These are phyloP conservation scores for Diaporthe helianthi DNA, from an alignment of 2,329 filamentous ascomycete genomes.

Conservation along the genomic window DNA sequence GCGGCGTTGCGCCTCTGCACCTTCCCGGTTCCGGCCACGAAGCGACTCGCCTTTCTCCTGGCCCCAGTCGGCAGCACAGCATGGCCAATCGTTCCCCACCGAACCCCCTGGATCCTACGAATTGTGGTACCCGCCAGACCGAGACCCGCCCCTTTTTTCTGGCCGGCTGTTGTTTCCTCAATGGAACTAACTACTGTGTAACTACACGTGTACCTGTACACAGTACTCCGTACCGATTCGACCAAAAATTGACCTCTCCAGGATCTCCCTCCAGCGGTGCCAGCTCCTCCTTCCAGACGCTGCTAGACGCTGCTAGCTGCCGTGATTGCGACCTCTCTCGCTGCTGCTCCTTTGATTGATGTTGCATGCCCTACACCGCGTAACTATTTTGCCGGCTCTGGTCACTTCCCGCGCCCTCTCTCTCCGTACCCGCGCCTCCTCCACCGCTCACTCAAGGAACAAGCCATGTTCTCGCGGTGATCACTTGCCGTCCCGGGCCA, in stretches of 20 bases:
- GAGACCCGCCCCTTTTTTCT: conserved; percentile 30
- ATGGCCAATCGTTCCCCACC: conserved; percentile 32
- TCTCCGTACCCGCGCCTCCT: conserved; percentile 3
- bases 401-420: conserved; percentile 23
- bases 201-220: too few species aligned
- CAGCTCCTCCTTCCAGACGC: conserved; percentile 25
- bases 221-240: conserved; percentile 29
- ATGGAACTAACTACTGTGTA: too few species aligned
- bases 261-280: conserved; percentile 16
- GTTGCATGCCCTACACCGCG: conserved; percentile 27
- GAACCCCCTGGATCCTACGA: conserved; percentile 28
- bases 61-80: conserved; percentile 7
- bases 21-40: conserved; percentile 19
- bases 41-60: conserved; percentile 22
- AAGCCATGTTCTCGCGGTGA: conserved; percentile 33
- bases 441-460: conserved; percentile 14
- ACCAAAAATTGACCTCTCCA: conserved; percentile 13
- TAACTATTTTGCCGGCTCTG: conserved; percentile 26
- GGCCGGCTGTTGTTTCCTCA: conserved; percentile 28
- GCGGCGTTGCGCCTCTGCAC: not conserved
- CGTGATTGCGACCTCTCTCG: not conserved
- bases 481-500: conserved; percentile 28
- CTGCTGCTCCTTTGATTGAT: conserved; percentile 27
- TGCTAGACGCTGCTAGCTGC: conserved; percentile 6
- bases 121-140: conserved; percentile 15